Conservation (phyloP, 2,329 filamentous ascomycete species). For the Diaporthe eres region DNA sequence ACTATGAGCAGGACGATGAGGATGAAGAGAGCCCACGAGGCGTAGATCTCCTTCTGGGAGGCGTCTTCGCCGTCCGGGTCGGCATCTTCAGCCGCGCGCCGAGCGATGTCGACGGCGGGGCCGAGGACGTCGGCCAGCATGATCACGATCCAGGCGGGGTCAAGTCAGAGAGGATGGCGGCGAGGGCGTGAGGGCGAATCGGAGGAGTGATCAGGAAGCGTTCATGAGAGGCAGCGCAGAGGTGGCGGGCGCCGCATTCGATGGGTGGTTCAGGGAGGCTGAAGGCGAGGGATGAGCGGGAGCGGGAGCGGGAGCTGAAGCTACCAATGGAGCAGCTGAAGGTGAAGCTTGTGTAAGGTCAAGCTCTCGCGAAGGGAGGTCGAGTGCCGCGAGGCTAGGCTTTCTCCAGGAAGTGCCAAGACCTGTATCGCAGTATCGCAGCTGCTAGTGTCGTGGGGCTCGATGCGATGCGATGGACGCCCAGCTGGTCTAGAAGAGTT, state of each 20-base stretch:
- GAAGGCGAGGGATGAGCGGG: background rate
- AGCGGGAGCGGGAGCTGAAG: constrained; percentile 1
- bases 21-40: constrained; percentile 98
- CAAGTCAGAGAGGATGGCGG: background rate
- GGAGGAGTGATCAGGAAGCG: background rate
- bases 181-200: background rate
- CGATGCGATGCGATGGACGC: constrained; percentile 16
- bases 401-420: constrained; percentile 28
- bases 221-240: constrained; percentile 29
- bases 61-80: constrained; percentile 77
- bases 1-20: constrained; percentile 93
- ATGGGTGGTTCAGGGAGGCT: constrained; percentile 13
- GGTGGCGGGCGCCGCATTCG: constrained; percentile 33
- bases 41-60: constrained; percentile 92
- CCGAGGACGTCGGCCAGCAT: constrained; percentile 55
- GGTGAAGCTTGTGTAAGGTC: constrained; percentile 1
- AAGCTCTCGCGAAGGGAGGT: constrained; percentile 24
- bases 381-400: background rate
- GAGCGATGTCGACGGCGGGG: constrained; percentile 56
- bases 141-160: constrained; percentile 41
- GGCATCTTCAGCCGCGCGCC: constrained; percentile 60
- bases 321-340: background rate
- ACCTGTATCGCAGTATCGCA: constrained; percentile 20
- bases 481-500: constrained; percentile 16
- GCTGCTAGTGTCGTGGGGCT: constrained; percentile 24